Evolutionary conservation across 139 green algal species (phyloP).

Genomic region (Haematococcus lacustris): DNA sequence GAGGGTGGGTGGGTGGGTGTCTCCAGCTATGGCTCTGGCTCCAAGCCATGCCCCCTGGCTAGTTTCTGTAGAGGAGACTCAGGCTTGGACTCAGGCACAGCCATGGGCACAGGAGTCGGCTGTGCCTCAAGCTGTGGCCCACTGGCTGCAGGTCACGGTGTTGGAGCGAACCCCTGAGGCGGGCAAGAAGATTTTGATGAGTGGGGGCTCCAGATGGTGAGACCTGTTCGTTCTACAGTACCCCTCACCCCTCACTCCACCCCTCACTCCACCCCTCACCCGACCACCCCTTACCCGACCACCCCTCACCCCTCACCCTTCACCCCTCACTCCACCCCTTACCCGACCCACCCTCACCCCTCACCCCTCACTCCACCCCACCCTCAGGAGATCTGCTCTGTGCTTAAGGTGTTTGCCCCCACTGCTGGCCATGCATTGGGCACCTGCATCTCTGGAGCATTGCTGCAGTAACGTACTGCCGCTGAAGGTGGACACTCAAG

Average conservation of each 20-base stretch:
- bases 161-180: conserved; percentile 69
- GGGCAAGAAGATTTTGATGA: conserved; percentile 87
- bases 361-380: background rate
- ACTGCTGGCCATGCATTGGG: background rate
- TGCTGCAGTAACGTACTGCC: conserved; percentile 73
- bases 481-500: conserved; percentile 33
- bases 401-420: background rate
- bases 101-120: no score
- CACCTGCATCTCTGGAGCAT: background rate
- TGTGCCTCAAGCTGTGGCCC: no score
- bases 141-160: conserved; percentile 52
- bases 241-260: no score
- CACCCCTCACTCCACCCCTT: no score
- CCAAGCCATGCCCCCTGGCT: no score
- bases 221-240: conserved; percentile 1
- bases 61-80: no score
- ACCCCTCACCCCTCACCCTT: no score
- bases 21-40: no score
- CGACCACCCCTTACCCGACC: no score
- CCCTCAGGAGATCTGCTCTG: background rate
- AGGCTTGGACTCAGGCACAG: no score
- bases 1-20: no score
- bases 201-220: conserved; percentile 69
- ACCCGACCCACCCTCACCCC: background rate
- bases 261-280: no score